Conservation (phyloP, 805 yeast genomes). For the Kodamaea hsintzibuensis region DNA sequence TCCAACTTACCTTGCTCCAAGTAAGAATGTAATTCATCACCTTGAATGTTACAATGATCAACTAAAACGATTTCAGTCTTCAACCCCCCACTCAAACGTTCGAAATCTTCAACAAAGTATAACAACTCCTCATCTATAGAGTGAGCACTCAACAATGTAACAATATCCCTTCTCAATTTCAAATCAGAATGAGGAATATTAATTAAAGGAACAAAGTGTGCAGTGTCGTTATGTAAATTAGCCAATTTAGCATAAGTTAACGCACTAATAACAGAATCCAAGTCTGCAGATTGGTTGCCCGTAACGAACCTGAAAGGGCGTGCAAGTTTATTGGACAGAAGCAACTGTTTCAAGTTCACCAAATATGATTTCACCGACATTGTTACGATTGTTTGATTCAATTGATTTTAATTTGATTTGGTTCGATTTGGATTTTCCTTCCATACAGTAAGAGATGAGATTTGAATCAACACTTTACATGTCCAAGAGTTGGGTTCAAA, state of each 20-base stretch:
- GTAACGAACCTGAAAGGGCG: conserved; percentile 47
- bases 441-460: not conserved
- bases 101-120: conserved; percentile 68
- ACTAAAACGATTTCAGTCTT: conserved; percentile 58
- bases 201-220: conserved; percentile 63
- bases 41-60: conserved; percentile 77
- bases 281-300: conserved; percentile 85
- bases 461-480: not conserved
- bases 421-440: not conserved
- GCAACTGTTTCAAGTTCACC: conserved; percentile 17
- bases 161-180: conserved; percentile 68
- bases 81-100: conserved; percentile 13
- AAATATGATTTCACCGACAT: conserved; percentile 28
- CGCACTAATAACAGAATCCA: conserved; percentile 85
- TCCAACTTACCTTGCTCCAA: conserved; percentile 24
- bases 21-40: conserved; percentile 35
- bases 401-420: not conserved
- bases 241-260: conserved; percentile 67
- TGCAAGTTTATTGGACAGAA: conserved; percentile 14
- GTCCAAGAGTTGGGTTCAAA: not conserved
- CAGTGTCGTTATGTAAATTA: conserved; percentile 30
- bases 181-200: conserved; percentile 72
- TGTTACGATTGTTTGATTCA: not conserved
- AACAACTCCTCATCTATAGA: conserved; percentile 51
- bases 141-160: conserved; percentile 48